Evolutionary conservation across 345 rosid species (phyloP), one percentile per base, ranked within the genome.

Genomic region (Citrus glauca): DNA sequence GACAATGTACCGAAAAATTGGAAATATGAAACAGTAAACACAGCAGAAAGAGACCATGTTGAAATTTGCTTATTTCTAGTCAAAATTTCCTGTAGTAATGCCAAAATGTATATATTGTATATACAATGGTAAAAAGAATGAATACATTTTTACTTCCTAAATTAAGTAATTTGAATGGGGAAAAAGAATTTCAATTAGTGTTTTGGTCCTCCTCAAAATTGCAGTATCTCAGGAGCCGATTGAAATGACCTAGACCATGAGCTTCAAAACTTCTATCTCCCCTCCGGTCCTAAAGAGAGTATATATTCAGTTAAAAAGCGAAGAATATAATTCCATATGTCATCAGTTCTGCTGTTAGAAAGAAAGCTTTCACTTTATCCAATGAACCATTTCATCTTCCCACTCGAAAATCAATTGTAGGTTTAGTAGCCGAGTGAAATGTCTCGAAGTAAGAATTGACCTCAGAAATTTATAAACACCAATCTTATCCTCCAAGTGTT

Each of bases 401-500:
- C 56, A 20, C 25, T 69, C 16, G 60, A 45, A 66, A 61, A 61
- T 45, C 38, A 32, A 33, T 9, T 11, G 50, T 45, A 42, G 35
- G 25, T 65, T 70, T 60, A 6, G 71, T 37, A 70, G 27, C 80
- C 1, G 74, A 30, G 56, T 72, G 6, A 7, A 11, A 57, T 27
- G 59, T 64, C 50, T 16, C 38, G 2, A 66, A 37, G 75, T 76
- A 72, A 63, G 64, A 50, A 14, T 5, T 59, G 28, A 24, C 32
- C 63, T 38, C n/a, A n/a, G 6, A 37, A 35, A 56, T 30, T 72
- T 74, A 63, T 53, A 59, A 40, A 61, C 62, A 9, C 11, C 13
- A 65, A 71, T 38, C 74, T 68, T 80, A 86, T 81, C 89, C 25
- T 63, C 95, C 93, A 0, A 96, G 91, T 42, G 97, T 85, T 77